These are phyloP conservation scores for Candida ulmi DNA, from an alignment of 805 yeast species.

Conservation along the genomic window DNA sequence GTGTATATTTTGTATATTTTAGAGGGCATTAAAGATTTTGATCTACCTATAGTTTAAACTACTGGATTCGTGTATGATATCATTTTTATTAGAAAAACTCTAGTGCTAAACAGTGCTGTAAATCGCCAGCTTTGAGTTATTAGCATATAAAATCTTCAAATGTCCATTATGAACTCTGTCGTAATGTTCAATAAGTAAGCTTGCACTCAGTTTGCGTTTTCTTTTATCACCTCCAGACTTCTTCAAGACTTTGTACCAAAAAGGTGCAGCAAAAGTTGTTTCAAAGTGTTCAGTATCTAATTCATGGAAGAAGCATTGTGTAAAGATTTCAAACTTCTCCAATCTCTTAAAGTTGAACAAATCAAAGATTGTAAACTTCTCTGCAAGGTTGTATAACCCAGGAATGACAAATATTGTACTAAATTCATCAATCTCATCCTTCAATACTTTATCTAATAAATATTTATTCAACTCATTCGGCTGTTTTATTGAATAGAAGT, in stretches of 20 bases:
- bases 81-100: no score
- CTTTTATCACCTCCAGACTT: background rate
- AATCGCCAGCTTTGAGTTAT: no score
- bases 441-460: background rate
- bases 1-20: no score
- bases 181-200: background rate
- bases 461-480: background rate
- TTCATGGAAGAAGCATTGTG: conserved; percentile 1
- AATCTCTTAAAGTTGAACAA: conserved; percentile 1
- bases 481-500: background rate
- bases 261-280: background rate
- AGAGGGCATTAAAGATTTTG: no score
- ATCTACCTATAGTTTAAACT: no score
- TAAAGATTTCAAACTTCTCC: background rate
- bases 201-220: background rate
- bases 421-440: background rate
- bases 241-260: background rate
- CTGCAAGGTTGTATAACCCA: background rate
- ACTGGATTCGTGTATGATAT: no score
- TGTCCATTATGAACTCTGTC: background rate
- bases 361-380: conserved; percentile 1
- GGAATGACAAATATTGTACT: background rate
- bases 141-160: background rate
- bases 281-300: background rate
- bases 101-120: no score